Evolutionary conservation across 768 basidiomycete species (phyloP).

Genomic region (Pluteus cervinus): DNA sequence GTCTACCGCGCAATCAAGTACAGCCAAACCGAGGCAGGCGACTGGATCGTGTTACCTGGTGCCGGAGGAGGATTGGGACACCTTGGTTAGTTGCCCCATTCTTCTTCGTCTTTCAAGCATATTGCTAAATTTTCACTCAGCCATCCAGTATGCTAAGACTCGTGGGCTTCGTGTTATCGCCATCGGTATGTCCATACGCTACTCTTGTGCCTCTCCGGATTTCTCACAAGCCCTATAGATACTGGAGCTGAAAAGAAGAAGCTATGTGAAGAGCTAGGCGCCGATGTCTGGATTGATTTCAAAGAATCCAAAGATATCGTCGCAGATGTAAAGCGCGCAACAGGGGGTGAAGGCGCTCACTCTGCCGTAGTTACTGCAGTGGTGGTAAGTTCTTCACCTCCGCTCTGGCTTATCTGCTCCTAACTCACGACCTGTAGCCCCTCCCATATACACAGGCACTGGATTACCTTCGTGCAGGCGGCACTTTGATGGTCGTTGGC

Average conservation of each 20-base stretch:
- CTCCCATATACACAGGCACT: conserved; percentile 49
- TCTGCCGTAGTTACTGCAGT: conserved; percentile 59
- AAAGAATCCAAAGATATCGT: conserved; percentile 59
- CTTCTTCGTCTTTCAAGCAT: neutral
- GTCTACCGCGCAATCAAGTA: conserved; percentile 84
- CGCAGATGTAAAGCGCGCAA: conserved; percentile 53
- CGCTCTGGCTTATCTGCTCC: neutral
- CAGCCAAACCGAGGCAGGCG: conserved; percentile 54
- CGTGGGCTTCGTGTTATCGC: conserved; percentile 80
- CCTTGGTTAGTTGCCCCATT: conserved; percentile 40
- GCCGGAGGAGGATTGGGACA: conserved; percentile 83
- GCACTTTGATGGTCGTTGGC: conserved; percentile 75
- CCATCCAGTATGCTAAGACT: conserved; percentile 73
- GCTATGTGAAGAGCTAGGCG: conserved; percentile 56
- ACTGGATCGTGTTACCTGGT: conserved; percentile 74
- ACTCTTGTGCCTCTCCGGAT: neutral
- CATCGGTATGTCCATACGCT: conserved; percentile 34
- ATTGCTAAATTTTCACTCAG: conserved; percentile 18
- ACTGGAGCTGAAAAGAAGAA: conserved; percentile 68
- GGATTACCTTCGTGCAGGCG: conserved; percentile 70
- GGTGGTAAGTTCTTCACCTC: conserved; percentile 20
- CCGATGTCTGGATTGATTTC: conserved; percentile 79
- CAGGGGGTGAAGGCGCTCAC: conserved; percentile 70
- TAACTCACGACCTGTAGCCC: conserved; percentile 14
- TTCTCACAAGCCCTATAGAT: conserved; percentile 32